Conservation (phyloP, 441 rosid genomes). For the Populus hybrid region DNA sequence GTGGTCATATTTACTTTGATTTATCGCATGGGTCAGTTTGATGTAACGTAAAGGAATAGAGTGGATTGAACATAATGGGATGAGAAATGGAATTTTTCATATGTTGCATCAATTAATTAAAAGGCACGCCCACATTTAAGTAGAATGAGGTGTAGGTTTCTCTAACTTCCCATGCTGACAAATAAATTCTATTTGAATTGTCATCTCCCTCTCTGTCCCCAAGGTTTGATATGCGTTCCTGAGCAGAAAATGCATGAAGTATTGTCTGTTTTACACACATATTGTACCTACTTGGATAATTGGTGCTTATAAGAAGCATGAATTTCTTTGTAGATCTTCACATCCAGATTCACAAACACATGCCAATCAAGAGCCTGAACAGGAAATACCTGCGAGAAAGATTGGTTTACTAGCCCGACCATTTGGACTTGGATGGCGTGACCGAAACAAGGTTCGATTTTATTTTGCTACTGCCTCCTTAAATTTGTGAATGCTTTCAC, state of each 20-base stretch:
- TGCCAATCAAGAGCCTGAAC: conserved; percentile 55
- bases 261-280: neutral
- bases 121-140: too few relatives aligned
- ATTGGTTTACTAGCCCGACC: conserved; percentile 79
- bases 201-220: neutral
- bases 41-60: too few relatives aligned
- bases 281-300: neutral
- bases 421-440: conserved; percentile 98
- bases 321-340: conserved; percentile 40
- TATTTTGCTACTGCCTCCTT: neutral
- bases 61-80: neutral
- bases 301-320: conserved; percentile 9
- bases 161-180: neutral
- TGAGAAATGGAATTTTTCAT: neutral
- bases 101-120: too few relatives aligned
- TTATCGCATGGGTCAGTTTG: neutral
- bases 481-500: neutral
- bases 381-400: conserved; percentile 71
- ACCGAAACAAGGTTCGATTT: conserved; percentile 72
- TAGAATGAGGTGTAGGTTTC: neutral
- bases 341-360: conserved; percentile 49
- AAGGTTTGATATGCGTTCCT: neutral
- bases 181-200: neutral
- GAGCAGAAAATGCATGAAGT: neutral
- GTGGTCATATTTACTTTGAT: neutral